phyloP scores from a whole-genome alignment of 2,329 filamentous ascomycete genomes.

The Mariannaea elegans region DNA sequence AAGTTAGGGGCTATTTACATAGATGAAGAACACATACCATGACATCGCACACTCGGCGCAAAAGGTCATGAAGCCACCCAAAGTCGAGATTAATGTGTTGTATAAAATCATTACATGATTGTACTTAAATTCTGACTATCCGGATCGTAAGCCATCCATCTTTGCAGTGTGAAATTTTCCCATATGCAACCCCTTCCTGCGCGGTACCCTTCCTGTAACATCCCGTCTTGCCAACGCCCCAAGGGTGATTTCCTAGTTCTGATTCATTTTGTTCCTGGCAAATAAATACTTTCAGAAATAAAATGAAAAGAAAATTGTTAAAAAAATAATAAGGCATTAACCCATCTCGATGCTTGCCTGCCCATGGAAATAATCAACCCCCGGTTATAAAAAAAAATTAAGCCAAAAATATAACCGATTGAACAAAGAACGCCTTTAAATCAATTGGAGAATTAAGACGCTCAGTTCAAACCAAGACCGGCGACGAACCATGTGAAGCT shows the following conservation, averaged over 20 bases:
- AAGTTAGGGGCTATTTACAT: no score
- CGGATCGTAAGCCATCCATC: slow-evolving; percentile 35
- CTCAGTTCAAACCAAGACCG: slow-evolving; percentile 53
- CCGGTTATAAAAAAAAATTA: not conserved
- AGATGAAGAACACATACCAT: no score
- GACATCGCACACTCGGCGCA: no score
- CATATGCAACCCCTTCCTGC: slow-evolving; percentile 19
- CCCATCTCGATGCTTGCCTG: slow-evolving; percentile 35
- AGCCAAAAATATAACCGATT: not conserved
- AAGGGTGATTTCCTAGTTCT: slow-evolving; percentile 18
- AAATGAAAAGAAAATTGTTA: slow-evolving; percentile 9
- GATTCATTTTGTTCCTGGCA: slow-evolving; percentile 26
- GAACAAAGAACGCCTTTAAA: not conserved
- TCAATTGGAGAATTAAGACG: slow-evolving; percentile 22
- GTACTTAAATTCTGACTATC: slow-evolving; percentile 19
- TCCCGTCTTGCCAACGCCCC: slow-evolving; percentile 33
- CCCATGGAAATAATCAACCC: slow-evolving; percentile 20
- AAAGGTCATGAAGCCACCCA: not conserved
- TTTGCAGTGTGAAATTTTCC: slow-evolving; percentile 1
- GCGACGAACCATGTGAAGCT: slow-evolving; percentile 73
- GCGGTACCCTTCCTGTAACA: slow-evolving; percentile 23
- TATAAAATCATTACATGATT: slow-evolving; percentile 38
- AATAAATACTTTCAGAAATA: slow-evolving; percentile 20
- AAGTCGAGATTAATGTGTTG: slow-evolving; percentile 29
- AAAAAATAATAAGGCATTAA: slow-evolving; percentile 20